Evolutionary conservation across 2,329 filamentous ascomycete species (phyloP).

Genomic region (Fusarium sp.): DNA sequence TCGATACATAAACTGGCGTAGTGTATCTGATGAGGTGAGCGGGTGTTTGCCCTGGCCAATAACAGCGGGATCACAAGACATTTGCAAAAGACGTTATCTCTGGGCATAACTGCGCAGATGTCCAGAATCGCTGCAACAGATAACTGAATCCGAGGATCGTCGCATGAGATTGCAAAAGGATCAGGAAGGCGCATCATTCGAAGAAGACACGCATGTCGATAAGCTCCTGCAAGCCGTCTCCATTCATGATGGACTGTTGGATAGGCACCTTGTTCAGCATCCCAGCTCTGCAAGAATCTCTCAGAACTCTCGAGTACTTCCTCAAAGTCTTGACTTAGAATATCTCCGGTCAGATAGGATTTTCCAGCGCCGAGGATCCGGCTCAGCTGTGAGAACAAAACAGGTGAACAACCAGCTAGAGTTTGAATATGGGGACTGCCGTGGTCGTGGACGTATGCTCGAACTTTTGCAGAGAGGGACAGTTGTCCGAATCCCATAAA

Average conservation of each 20-base stretch:
- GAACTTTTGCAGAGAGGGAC: conserved; percentile 41
- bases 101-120: conserved; percentile 37
- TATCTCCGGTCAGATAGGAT: conserved; percentile 3
- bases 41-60: conserved; percentile 42
- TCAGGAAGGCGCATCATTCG: conserved; percentile 44
- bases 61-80: conserved; percentile 46
- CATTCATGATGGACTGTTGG: conserved; percentile 45
- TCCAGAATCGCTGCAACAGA: conserved; percentile 45
- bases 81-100: conserved; percentile 43
- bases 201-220: conserved; percentile 46
- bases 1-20: conserved; percentile 41
- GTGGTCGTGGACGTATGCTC: conserved; percentile 40
- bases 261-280: conserved; percentile 40
- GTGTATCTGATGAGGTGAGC: conserved; percentile 41
- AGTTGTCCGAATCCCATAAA: conserved; percentile 49
- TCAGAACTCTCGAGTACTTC: conserved; percentile 33
- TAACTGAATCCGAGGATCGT: conserved; percentile 33
- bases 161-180: conserved; percentile 41
- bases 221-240: conserved; percentile 45
- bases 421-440: conserved; percentile 42
- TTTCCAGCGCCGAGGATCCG: conserved; percentile 42
- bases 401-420: conserved; percentile 44
- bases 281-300: conserved; percentile 43
- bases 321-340: conserved; percentile 22
- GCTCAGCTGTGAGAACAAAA: conserved; percentile 42